A percentile compares a stretch with the other conserved stretches of the same genome.
Conservation (phyloP, 768 basidiomycete genomes). For the Chalciporus piperatus region DNA sequence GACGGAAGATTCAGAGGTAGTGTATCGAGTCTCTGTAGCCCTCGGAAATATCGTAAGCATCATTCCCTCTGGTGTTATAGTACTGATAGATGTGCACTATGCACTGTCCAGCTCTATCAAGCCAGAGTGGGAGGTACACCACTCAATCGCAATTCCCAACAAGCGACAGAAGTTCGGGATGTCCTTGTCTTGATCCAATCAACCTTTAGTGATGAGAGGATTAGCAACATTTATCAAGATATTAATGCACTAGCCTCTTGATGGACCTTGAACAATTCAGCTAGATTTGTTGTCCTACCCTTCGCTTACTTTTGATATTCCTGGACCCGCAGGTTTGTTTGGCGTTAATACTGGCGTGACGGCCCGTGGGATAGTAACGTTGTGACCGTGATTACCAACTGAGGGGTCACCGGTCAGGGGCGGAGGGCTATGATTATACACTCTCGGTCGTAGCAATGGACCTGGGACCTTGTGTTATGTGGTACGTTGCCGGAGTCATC, state of each 20-base stretch:
- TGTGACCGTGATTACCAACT: too few relatives aligned
- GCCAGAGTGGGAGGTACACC: slow-evolving; percentile 37
- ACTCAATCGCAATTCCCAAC: slow-evolving; percentile 35
- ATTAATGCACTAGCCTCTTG: slow-evolving; percentile 39
- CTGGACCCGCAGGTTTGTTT: too few relatives aligned
- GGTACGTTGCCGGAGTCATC: too few relatives aligned
- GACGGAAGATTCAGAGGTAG: slow-evolving; percentile 61
- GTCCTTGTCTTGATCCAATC: slow-evolving; percentile 39
- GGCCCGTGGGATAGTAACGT: too few relatives aligned
- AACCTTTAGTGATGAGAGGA: slow-evolving; percentile 57
- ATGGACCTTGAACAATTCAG: not conserved
- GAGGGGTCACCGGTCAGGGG: too few relatives aligned
- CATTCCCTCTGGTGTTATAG: not conserved
- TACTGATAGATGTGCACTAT: slow-evolving; percentile 5
- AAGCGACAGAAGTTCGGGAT: slow-evolving; percentile 40
- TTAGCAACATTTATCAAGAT: slow-evolving; percentile 49
- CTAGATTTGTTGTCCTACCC: not conserved
- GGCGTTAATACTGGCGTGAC: too few relatives aligned
- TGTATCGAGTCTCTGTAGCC: slow-evolving; percentile 68
- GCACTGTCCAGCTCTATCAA: slow-evolving; percentile 43
- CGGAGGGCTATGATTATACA: too few relatives aligned
- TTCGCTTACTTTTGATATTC: too few relatives aligned
- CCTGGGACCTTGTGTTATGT: too few relatives aligned
- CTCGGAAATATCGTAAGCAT: slow-evolving; percentile 67
- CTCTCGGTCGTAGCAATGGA: too few relatives aligned